Conservation (phyloP, 2,329 filamentous ascomycete species). For the Aspergillaceae sp. region DNA sequence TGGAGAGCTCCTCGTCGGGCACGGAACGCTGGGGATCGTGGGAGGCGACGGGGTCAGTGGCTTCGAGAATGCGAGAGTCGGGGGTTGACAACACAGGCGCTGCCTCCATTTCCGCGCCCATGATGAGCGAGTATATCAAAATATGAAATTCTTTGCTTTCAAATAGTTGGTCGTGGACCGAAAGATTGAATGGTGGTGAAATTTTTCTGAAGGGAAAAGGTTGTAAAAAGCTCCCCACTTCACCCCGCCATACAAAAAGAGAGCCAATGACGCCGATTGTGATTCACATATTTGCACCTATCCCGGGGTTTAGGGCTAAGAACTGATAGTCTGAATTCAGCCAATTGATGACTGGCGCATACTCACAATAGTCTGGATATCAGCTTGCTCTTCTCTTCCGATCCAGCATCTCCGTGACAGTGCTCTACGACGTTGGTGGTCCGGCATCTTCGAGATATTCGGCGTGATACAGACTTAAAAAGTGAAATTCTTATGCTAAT, state of each 20-base stretch:
- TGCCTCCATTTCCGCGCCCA: slow-evolving; percentile 27
- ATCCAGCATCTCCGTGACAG: no score
- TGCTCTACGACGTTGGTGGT: no score
- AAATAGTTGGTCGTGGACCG: slow-evolving; percentile 1
- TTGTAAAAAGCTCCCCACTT: slow-evolving; percentile 21
- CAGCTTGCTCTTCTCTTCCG: no score
- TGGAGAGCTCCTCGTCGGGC: slow-evolving; percentile 60
- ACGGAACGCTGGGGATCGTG: slow-evolving; percentile 27
- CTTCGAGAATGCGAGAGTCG: slow-evolving; percentile 52
- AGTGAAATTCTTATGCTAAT: no score
- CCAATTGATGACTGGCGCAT: no score
- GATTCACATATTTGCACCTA: neutral
- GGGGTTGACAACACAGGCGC: slow-evolving; percentile 56
- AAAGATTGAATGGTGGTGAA: slow-evolving; percentile 7
- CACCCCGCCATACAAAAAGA: slow-evolving; percentile 20
- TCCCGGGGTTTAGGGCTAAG: no score
- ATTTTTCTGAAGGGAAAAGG: slow-evolving; percentile 13
- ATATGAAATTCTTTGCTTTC: neutral
- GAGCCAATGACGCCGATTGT: slow-evolving; percentile 3
- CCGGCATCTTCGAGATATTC: no score
- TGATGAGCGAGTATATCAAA: slow-evolving; percentile 5
- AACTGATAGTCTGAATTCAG: no score
- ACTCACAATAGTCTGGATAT: no score
- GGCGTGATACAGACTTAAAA: no score
- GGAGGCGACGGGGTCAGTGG: slow-evolving; percentile 36